These are phyloP conservation scores for Beauveria sp. DNA, from an alignment of 2,329 filamentous ascomycete genomes.

Conservation along the genomic window DNA sequence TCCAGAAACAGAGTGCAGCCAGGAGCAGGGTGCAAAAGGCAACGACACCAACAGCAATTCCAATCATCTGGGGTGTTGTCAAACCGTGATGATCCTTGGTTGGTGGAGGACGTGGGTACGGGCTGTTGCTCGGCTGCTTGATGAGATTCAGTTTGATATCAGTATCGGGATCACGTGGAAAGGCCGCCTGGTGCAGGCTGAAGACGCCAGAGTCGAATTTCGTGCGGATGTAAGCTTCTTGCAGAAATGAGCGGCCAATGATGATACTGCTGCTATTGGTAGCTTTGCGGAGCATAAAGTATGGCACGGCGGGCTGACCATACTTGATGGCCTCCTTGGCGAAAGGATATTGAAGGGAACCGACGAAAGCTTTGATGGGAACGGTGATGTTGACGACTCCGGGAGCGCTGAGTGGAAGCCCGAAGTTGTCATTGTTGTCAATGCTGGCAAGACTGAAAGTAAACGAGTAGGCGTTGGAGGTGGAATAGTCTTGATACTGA, in stretches of 20 bases:
- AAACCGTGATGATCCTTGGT: constrained; percentile 21
- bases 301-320: constrained; percentile 41
- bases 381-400: constrained; percentile 52
- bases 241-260: constrained; percentile 61
- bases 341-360: constrained; percentile 43
- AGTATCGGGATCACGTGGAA: constrained; percentile 35
- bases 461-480: constrained; percentile 41
- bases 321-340: constrained; percentile 35
- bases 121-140: constrained; percentile 35
- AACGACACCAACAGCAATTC: constrained; percentile 37
- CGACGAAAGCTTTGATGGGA: constrained; percentile 42
- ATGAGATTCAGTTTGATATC: constrained; percentile 37
- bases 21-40: constrained; percentile 25
- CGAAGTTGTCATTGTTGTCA: constrained; percentile 46
- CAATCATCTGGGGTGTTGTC: constrained; percentile 34
- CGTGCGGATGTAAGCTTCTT: constrained; percentile 57
- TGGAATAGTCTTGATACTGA: constrained; percentile 41
- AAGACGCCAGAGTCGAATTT: constrained; percentile 47
- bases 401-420: constrained; percentile 37
- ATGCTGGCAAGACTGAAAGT: constrained; percentile 50
- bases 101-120: constrained; percentile 34
- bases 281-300: constrained; percentile 59
- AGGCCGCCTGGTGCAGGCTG: constrained; percentile 47
- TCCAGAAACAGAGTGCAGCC: constrained; percentile 27
- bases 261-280: constrained; percentile 47